Percentiles rank a stretch among this genome's conserved stretches.
Conservation (phyloP, 441 rosid genomes). For the Omphalea diandra region DNA sequence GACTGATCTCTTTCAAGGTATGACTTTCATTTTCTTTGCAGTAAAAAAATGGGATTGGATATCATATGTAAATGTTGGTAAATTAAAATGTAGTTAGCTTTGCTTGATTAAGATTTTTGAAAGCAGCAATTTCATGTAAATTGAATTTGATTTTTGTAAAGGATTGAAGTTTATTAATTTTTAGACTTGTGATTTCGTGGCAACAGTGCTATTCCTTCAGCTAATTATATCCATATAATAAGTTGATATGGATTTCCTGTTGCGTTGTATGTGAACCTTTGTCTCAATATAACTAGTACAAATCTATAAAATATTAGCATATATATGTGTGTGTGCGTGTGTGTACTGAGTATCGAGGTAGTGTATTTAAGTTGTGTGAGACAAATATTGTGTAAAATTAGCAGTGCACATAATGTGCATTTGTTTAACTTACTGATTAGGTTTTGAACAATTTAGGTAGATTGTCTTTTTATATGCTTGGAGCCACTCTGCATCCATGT, state of each 20-base stretch:
- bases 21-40: background rate
- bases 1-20: slow-evolving; percentile 32
- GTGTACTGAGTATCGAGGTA: background rate
- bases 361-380: background rate
- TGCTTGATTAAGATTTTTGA: too few relatives aligned
- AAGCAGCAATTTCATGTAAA: background rate
- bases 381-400: background rate
- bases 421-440: background rate
- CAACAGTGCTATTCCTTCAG: background rate
- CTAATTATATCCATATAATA: background rate
- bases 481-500: background rate
- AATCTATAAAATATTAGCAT: background rate
- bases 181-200: background rate
- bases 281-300: too few relatives aligned
- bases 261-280: background rate
- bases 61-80: background rate
- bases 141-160: background rate
- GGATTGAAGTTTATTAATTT: background rate
- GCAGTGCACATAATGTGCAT: too few relatives aligned
- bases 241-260: background rate
- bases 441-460: background rate
- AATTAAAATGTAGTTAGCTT: too few relatives aligned
- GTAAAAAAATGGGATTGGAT: background rate
- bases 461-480: background rate
- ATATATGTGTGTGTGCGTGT: background rate